These are phyloP conservation scores for Pseudocercospora vitis DNA, from an alignment of 2,329 filamentous ascomycete species.

Conservation along the genomic window DNA sequence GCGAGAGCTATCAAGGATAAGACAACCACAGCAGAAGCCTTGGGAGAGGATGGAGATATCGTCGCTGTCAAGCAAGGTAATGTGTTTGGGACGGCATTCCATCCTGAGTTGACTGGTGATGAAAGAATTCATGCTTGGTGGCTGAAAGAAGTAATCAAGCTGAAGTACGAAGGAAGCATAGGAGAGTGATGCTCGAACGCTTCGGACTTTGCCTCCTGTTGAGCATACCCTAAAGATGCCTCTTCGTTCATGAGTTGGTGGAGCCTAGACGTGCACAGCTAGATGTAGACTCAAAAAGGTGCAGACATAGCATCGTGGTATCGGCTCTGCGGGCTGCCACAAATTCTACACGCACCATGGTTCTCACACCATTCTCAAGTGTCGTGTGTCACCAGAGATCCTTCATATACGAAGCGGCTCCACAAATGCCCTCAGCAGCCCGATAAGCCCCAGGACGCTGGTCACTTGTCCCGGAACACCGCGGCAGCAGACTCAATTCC, in stretches of 20 bases:
- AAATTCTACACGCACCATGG: neutral
- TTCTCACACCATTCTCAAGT: neutral
- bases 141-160: constrained; percentile 65
- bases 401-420: neutral
- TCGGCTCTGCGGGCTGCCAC: neutral
- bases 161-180: constrained; percentile 13
- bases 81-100: constrained; percentile 91
- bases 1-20: constrained; percentile 51
- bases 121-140: constrained; percentile 91
- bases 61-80: constrained; percentile 89
- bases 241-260: neutral
- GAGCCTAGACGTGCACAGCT: neutral
- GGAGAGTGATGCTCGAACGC: no score
- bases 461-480: no score
- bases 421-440: neutral
- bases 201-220: no score
- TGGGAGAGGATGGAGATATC: constrained; percentile 66
- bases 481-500: neutral
- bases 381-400: neutral
- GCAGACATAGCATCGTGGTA: neutral
- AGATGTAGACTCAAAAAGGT: neutral
- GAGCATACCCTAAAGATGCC: no score
- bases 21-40: constrained; percentile 48
- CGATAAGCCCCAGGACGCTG: neutral
- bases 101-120: constrained; percentile 89